Base-by-base conservation (phyloP, 805 yeast genomes). In the Kodamaea sagamina region DNA sequence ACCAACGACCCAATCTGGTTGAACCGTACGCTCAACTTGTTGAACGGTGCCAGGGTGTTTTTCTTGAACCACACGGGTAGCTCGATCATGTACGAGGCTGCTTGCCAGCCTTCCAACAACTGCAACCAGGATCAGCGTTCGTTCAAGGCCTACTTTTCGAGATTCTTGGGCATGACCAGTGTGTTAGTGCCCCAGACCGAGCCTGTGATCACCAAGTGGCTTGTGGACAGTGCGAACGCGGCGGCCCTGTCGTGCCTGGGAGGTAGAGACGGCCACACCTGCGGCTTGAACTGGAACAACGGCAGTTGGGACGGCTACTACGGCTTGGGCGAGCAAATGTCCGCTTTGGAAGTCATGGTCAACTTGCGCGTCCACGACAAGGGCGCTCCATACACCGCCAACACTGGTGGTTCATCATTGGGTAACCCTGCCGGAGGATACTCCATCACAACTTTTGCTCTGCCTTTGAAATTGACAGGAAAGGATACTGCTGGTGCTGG, bases 41-140 rank as follows among this genome's bases (percentile, higher is more conserved):
- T 85, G 47, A 58, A 69, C 48, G 86, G 89, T 18, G 61, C 81
- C 6, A 50, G 57, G 22, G 77, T 77, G 3, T 81, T 84, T 58
- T 85, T 87, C 64, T 41, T 41, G 11, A 47, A 42, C 44, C 17
- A 15, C 17, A 15, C 34, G 3, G 34, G 34, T 15, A 46, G 52
- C 36, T 53, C 66, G 27, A 67, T 87, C 38, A 74, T 88, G 79
- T 86, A 74, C 57, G 98, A 90, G 61, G 83, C 84, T 5, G 89
- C 96, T 1, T 90, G 97, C 64, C 95, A 87, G 70, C 71, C 73
- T 12, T 51, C 68, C 1, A 62, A 61, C 18, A 70, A 74, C 29
- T 90, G 98, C 71, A 79, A 87, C 64, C 83, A 79, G 43, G 97
- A 90, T 71, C 96, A 90, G 71, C 75, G 96, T 47, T 81, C 93